A percentile compares a stretch with the other conserved stretches of the same genome.
Conservation (phyloP, 805 yeast genomes). For the Komagataella mondaviorum region DNA sequence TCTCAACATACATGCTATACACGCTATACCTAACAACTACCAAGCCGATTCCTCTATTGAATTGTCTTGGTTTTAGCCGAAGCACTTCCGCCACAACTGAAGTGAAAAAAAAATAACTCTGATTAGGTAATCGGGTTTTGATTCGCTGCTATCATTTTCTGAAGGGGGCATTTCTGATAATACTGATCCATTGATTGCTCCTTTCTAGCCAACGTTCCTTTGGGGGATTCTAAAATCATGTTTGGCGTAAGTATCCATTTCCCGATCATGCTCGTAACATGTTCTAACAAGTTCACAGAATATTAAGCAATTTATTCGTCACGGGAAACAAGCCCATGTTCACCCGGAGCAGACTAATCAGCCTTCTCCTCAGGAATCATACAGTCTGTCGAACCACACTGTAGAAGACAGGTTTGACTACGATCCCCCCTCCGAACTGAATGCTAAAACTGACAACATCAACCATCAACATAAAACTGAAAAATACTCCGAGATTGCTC, state of each 20-base stretch:
- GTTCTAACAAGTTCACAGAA: constrained; percentile 12
- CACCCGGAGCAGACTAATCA: neutral
- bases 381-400: neutral
- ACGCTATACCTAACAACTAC: no score
- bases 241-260: constrained; percentile 4
- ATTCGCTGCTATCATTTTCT: neutral
- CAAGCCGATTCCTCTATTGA: no score
- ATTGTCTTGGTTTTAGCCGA: no score
- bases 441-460: neutral
- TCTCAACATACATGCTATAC: no score
- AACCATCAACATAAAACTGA: constrained; percentile 7
- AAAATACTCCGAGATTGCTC: constrained; percentile 17
- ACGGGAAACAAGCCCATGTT: constrained; percentile 24
- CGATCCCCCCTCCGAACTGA: neutral
- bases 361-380: neutral
- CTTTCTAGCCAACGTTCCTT: neutral
- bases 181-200: neutral
- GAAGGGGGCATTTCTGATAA: neutral
- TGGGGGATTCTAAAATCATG: constrained; percentile 10
- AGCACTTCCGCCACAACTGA: neutral
- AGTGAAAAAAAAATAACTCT: neutral
- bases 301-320: constrained; percentile 27
- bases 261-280: neutral
- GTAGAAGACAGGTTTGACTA: neutral
- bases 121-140: neutral